These are phyloP conservation scores for Botryotinia convoluta DNA, from an alignment of 2,329 filamentous ascomycete genomes.

Conservation along the genomic window DNA sequence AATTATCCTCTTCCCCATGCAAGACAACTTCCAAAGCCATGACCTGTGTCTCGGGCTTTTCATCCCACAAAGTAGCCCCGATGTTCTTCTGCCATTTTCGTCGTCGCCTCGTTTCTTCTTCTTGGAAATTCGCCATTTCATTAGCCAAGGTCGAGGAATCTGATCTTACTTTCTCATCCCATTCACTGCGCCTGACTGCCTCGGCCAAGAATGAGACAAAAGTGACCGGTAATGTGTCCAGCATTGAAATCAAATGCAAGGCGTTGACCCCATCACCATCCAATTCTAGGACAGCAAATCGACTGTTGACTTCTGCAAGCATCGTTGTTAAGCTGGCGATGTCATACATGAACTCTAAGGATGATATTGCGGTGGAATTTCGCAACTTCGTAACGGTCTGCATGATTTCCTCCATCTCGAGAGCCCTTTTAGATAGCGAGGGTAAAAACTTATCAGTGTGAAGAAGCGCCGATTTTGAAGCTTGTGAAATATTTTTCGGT, in stretches of 20 bases:
- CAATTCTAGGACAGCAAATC: slow-evolving; percentile 68
- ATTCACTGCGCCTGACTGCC: slow-evolving; percentile 81
- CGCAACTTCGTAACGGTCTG: slow-evolving; percentile 61
- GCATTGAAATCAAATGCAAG: slow-evolving; percentile 75
- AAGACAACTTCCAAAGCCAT: slow-evolving; percentile 83
- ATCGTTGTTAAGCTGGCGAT: slow-evolving; percentile 78
- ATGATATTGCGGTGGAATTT: slow-evolving; percentile 64
- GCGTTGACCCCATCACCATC: slow-evolving; percentile 74
- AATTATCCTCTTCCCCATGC: slow-evolving; percentile 72
- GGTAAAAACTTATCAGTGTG: slow-evolving; percentile 63
- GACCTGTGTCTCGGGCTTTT: slow-evolving; percentile 65
- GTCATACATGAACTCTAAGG: slow-evolving; percentile 72
- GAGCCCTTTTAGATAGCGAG: slow-evolving; percentile 52
- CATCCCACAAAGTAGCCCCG: slow-evolving; percentile 64
- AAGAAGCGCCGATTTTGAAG: slow-evolving; percentile 60
- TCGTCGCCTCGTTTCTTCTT: slow-evolving; percentile 85
- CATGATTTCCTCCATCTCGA: slow-evolving; percentile 61
- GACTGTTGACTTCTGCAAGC: slow-evolving; percentile 68
- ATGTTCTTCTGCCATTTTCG: slow-evolving; percentile 89
- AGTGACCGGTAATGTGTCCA: slow-evolving; percentile 80
- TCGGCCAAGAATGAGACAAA: slow-evolving; percentile 89
- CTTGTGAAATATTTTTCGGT: slow-evolving; percentile 61
- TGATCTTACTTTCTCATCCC: slow-evolving; percentile 84
- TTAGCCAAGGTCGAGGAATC: slow-evolving; percentile 88
- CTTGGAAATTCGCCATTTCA: slow-evolving; percentile 87